phyloP scores from a whole-genome alignment of 2,329 filamentous ascomycete genomes.

The Madurella fahalii region DNA sequence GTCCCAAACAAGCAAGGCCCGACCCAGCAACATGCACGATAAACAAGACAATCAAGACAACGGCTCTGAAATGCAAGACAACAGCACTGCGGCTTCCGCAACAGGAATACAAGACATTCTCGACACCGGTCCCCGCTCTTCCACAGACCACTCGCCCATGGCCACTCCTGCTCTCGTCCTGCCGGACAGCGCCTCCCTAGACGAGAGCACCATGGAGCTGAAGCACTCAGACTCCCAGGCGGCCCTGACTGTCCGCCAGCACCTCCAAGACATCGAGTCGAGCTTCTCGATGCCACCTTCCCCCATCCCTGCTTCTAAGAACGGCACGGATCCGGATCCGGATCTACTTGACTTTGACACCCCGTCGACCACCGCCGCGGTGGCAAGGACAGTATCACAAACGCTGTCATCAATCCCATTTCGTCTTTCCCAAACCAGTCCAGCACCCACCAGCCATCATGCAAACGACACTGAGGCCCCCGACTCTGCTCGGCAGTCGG shows the following conservation, averaged over 20 bases:
- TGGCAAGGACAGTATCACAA: conserved; percentile 50
- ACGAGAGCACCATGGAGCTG: conserved; percentile 34
- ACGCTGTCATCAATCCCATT: conserved; percentile 44
- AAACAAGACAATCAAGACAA: no score
- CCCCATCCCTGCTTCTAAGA: neutral
- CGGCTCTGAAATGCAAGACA: no score
- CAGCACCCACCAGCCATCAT: no score
- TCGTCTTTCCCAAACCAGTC: no score
- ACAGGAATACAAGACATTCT: no score
- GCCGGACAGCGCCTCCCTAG: conserved; percentile 31
- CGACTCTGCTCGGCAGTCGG: conserved; percentile 53
- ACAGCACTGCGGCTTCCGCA: no score
- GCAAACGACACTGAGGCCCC: no score
- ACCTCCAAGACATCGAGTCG: conserved; percentile 61
- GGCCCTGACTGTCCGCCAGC: conserved; percentile 51
- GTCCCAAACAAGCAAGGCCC: no score
- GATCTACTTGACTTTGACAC: conserved; percentile 40
- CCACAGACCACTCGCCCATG: no score
- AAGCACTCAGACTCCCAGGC: conserved; percentile 47
- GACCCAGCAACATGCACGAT: no score
- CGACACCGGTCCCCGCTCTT: no score
- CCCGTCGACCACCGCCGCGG: conserved; percentile 53
- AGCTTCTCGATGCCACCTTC: conserved; percentile 43
- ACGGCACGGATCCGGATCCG: conserved; percentile 13
- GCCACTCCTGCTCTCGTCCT: no score